Conservation (phyloP, 208 protist genomes). For the Blechomonas ayalai region DNA sequence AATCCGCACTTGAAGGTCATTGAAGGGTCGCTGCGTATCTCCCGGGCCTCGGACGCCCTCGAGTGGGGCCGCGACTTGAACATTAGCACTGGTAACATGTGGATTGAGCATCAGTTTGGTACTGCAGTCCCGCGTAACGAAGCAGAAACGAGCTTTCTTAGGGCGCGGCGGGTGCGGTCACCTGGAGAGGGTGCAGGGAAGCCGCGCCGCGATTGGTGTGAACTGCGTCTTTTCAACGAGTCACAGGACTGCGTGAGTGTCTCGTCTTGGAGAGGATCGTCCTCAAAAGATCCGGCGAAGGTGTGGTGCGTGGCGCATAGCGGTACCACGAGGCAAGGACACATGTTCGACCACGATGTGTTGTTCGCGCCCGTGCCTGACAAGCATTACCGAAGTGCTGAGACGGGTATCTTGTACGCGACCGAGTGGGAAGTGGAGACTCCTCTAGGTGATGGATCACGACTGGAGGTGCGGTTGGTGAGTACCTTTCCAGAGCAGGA, state of each 20-base stretch:
- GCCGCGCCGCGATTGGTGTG: slow-evolving; percentile 23
- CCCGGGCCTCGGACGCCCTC: slow-evolving; percentile 32
- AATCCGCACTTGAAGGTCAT: slow-evolving; percentile 29
- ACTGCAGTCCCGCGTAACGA: slow-evolving; percentile 28
- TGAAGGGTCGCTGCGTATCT: slow-evolving; percentile 24
- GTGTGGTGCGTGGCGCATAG: slow-evolving; percentile 21
- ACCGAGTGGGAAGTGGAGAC: slow-evolving; percentile 22
- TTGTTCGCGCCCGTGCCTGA: slow-evolving; percentile 8
- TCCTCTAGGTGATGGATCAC: slow-evolving; percentile 16
- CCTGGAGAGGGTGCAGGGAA: slow-evolving; percentile 13
- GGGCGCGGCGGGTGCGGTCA: slow-evolving; percentile 8
- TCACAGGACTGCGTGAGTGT: slow-evolving; percentile 20
- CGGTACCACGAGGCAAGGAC: slow-evolving; percentile 17
- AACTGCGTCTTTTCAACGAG: slow-evolving; percentile 38
- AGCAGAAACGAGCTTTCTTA: slow-evolving; percentile 25
- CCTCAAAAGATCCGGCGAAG: not conserved
- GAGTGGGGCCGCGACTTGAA: slow-evolving; percentile 24
- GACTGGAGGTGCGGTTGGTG: slow-evolving; percentile 20
- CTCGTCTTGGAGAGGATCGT: slow-evolving; percentile 13
- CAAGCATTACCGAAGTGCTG: slow-evolving; percentile 22
- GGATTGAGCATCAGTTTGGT: slow-evolving; percentile 55
- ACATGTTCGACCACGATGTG: slow-evolving; percentile 15
- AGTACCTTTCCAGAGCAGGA: slow-evolving; percentile 41
- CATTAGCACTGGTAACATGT: slow-evolving; percentile 22
- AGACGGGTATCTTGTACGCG: slow-evolving; percentile 33